These are phyloP conservation scores for Grifola frondosa DNA, from an alignment of 1,284 basidiomycete genomes.

Conservation along the genomic window DNA sequence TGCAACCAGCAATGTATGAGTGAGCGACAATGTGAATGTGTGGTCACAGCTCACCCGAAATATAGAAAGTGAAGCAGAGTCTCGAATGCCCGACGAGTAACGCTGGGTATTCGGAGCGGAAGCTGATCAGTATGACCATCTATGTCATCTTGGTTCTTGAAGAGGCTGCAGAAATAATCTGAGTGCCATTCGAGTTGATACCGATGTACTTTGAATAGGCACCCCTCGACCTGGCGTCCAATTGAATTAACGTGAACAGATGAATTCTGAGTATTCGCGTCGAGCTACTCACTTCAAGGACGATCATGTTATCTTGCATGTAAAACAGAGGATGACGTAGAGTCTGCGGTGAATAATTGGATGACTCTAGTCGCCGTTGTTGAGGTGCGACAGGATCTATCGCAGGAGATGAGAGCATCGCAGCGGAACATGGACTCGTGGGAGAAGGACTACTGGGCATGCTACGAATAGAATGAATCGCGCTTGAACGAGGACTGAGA, in stretches of 20 bases:
- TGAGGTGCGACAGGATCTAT: no score
- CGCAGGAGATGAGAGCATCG: no score
- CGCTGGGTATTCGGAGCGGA: slow-evolving; percentile 30
- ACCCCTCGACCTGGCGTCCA: slow-evolving; percentile 31
- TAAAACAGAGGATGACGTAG: slow-evolving; percentile 24
- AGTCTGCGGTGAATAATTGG: no score
- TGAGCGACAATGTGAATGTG: neutral
- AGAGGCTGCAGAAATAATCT: slow-evolving; percentile 33
- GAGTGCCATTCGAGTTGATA: slow-evolving; percentile 37
- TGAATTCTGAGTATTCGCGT: neutral
- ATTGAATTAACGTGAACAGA: neutral
- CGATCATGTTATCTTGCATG: slow-evolving; percentile 22
- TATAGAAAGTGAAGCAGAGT: slow-evolving; percentile 37
- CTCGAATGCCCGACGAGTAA: slow-evolving; percentile 33
- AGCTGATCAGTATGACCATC: slow-evolving; percentile 30
- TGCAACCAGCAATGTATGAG: slow-evolving; percentile 5
- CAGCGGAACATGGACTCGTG: no score
- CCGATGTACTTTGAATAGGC: slow-evolving; percentile 37
- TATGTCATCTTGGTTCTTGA: slow-evolving; percentile 15
- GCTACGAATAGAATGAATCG: no score
- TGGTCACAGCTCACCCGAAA: slow-evolving; percentile 26
- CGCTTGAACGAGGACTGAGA: no score
- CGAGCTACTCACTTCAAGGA: slow-evolving; percentile 15
- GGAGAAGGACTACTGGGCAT: no score
- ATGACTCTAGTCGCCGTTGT: no score